These are phyloP conservation scores for Geoglossum glabrum DNA, from an alignment of 495 filamentous ascomycete species.

Conservation along the genomic window DNA sequence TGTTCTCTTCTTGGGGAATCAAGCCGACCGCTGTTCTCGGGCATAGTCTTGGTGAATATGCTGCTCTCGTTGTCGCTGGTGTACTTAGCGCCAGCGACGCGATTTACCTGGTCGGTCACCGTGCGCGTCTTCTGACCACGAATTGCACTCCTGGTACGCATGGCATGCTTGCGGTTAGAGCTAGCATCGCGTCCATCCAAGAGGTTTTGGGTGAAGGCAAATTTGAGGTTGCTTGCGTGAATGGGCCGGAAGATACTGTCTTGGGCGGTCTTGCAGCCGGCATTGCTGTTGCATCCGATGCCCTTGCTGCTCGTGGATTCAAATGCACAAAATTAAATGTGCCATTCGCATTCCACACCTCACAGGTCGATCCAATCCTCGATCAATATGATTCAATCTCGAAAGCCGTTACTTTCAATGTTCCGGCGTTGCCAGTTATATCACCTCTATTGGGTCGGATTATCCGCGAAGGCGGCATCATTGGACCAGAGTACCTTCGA, in stretches of 20 bases:
- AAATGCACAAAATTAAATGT: slow-evolving; percentile 52
- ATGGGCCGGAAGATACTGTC: slow-evolving; percentile 26
- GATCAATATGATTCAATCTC: slow-evolving; percentile 42
- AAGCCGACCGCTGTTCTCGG: slow-evolving; percentile 44
- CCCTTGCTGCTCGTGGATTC: slow-evolving; percentile 32
- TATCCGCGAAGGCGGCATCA: slow-evolving; percentile 25
- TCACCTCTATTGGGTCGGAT: slow-evolving; percentile 47
- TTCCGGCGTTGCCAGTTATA: slow-evolving; percentile 46
- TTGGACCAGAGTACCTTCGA: slow-evolving; percentile 41
- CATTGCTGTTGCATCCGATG: slow-evolving; percentile 28
- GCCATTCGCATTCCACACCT: slow-evolving; percentile 66
- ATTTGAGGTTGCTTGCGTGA: slow-evolving; percentile 27
- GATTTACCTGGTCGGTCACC: slow-evolving; percentile 58
- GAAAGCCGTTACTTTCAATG: slow-evolving; percentile 33
- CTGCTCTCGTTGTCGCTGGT: slow-evolving; percentile 62
- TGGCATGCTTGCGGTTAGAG: slow-evolving; percentile 31
- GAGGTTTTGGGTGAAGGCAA: slow-evolving; percentile 18
- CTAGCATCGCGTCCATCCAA: slow-evolving; percentile 17
- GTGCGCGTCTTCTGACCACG: slow-evolving; percentile 54
- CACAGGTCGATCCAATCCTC: slow-evolving; percentile 59
- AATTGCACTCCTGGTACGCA: slow-evolving; percentile 55
- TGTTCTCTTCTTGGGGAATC: slow-evolving; percentile 20
- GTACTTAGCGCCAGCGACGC: slow-evolving; percentile 61
- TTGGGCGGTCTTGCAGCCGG: slow-evolving; percentile 20
- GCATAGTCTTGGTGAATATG: slow-evolving; percentile 78